A percentile compares a stretch with the other conserved stretches of the same genome.
These are phyloP conservation scores for Coniochaeta hoffmannii DNA, from an alignment of 2,329 filamentous ascomycete species.

Conservation along the genomic window DNA sequence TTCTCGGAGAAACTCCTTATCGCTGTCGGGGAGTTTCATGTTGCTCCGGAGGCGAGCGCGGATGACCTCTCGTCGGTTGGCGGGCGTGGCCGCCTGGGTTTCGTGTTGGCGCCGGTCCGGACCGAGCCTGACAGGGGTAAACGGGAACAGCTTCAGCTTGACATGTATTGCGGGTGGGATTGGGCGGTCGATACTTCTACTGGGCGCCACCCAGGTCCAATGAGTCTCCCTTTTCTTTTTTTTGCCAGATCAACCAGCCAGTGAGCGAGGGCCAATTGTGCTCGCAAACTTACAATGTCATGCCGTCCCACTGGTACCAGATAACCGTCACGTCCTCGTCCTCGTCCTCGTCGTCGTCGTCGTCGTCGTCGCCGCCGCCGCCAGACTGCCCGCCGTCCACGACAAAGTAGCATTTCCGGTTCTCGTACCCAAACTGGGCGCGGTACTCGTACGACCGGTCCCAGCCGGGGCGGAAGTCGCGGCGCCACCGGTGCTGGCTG, in stretches of 20 bases:
- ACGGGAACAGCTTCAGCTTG: not conserved
- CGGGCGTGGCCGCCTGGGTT: not conserved
- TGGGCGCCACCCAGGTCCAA: too few species aligned
- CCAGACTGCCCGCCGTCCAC: constrained; percentile 12
- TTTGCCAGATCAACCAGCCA: too few species aligned
- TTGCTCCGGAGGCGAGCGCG: not conserved
- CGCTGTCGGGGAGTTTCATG: not conserved
- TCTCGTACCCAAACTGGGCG: constrained; percentile 9
- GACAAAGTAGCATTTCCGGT: constrained; percentile 12
- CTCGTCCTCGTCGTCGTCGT: not conserved
- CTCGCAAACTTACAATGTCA: not conserved
- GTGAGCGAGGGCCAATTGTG: too few species aligned
- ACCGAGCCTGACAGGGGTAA: not conserved
- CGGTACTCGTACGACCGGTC: constrained; percentile 10
- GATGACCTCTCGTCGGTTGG: not conserved
- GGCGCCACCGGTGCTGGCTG: constrained; percentile 13
- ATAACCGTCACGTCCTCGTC: constrained; percentile 10
- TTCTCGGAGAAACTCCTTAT: not conserved
- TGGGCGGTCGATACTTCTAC: not conserved
- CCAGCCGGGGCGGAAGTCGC: constrained; percentile 9
- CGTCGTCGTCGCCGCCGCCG: too few species aligned
- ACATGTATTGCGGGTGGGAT: not conserved
- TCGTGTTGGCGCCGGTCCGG: not conserved
- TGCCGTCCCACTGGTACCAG: constrained; percentile 14
- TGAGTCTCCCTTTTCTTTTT: too few species aligned